Base-by-base conservation (phyloP, 805 yeast genomes). In the Myxozyma kluyveri region DNA sequence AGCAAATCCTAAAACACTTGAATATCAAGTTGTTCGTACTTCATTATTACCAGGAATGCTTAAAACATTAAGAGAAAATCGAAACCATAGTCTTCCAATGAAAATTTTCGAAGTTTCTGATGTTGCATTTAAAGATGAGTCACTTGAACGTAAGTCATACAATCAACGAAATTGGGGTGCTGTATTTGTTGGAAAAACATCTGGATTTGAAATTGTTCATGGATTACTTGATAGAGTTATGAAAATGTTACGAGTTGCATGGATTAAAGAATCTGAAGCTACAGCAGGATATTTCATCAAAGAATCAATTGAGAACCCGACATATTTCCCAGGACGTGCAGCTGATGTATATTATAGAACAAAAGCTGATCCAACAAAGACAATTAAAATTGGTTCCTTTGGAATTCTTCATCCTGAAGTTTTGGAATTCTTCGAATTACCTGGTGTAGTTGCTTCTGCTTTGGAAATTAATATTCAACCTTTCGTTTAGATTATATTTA, bases 361-460 rank as follows among this genome's bases (percentile, higher is more conserved):
- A 51, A 77, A 72, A 53, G 80, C 79, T 52, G 57, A 50, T 37
- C 63, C 64, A 24, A 49, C 54, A 41, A 59, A 59, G 53, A 59
- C 67, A 14, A 47, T 50, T 32, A 64, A 65, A 9, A 60, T 90
- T 64, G 99, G 99, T 60, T 74, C 82, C 42, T 75, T 93, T 61
- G 99, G 99, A 71, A 96, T 89, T 53, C 76, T 93, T 63, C 99
- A 93, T 70, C 99, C 99, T 32, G 88, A 84, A 67, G 99, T 93
- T 47, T 77, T 91, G 77, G 78, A 78, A 56, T 74, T 78, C 65
- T 93, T 90, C 66, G 97, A 89, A 61, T 80, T 93, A 57, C 96
- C 97, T 47, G 88, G 84, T 65, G 96, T 96, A 63, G 95, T 90
- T 52, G 60, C 50, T 1, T 85, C 96, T 29, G 78, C 84, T 52